Conservation (phyloP, 371 early-diverging fungal genomes). For the Rhizomucor pusillus region DNA sequence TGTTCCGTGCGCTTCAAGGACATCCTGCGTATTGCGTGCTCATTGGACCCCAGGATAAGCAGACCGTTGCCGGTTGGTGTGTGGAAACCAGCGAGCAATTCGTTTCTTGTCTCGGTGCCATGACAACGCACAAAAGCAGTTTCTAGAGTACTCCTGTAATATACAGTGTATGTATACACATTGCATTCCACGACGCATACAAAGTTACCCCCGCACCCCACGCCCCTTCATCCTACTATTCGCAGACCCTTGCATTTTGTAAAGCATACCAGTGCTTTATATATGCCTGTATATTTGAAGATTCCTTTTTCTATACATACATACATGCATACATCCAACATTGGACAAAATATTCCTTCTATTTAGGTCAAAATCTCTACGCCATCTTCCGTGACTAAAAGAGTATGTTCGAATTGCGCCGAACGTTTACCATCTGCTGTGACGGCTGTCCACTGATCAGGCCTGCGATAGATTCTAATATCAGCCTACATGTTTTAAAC, state of each 20-base stretch:
- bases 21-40: constrained; percentile 27
- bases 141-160: constrained; percentile 1
- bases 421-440: constrained; percentile 93
- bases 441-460: constrained; percentile 90
- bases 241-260: neutral
- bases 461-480: constrained; percentile 33
- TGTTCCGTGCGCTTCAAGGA: constrained; percentile 68
- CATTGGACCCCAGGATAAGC: constrained; percentile 34
- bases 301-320: constrained; percentile 1
- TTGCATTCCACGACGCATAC: too few species aligned
- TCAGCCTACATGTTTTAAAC: neutral
- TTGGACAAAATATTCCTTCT: neutral
- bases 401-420: constrained; percentile 99
- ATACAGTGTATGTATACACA: too few species aligned
- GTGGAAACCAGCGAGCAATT: constrained; percentile 37
- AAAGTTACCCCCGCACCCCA: too few species aligned
- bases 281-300: neutral
- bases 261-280: neutral
- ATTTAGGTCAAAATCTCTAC: constrained; percentile 83
- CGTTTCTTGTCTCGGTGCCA: constrained; percentile 19
- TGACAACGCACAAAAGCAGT: neutral
- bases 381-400: constrained; percentile 92
- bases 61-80: constrained; percentile 29
- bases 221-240: neutral
- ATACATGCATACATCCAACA: neutral